phyloP scores from a whole-genome alignment of 345 rosid genomes.

The Arabidopsis thaliana region TAIR10.1 NC_003075.7:10201501-10202000 shows the following conservation, averaged over 20 bases:
- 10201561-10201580: conserved; percentile 88
- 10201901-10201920: conserved; percentile 90
- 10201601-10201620: conserved; percentile 31
- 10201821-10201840: conserved; percentile 37
- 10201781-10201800: conserved; percentile 10
- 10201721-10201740: background rate
- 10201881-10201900: conserved; percentile 46
- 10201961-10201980: conserved; percentile 98
- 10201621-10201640: background rate
- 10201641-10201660: conserved; percentile 2
- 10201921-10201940: conserved; percentile 84
- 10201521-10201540: conserved; percentile 79
- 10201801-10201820: conserved; percentile 36
- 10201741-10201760: background rate
- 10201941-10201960: conserved; percentile 94
- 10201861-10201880: conserved; percentile 13
- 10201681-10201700: conserved; percentile 1
- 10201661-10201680: conserved; percentile 8
- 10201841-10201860: conserved; percentile 36
- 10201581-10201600: conserved; percentile 53
- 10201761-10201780: conserved; percentile 30
- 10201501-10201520: conserved; percentile 91
- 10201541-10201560: conserved; percentile 81
- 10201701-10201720: conserved; percentile 16
- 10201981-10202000: conserved; percentile 94